These are phyloP conservation scores for Boletus rubroflammeus DNA, from an alignment of 768 basidiomycete genomes.

Conservation along the genomic window DNA sequence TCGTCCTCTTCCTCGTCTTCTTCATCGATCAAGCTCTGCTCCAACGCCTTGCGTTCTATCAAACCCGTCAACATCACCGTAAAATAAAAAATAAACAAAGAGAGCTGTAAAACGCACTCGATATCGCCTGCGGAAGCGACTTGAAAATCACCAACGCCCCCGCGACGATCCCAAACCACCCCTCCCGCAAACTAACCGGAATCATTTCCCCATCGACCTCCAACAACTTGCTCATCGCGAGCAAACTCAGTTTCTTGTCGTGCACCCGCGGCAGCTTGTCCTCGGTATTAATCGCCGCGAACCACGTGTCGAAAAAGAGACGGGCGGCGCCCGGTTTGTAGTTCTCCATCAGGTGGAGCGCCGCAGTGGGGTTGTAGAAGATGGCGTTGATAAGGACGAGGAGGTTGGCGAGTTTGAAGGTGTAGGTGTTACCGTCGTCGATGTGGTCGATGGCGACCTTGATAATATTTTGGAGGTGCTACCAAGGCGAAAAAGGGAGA, in stretches of 20 bases:
- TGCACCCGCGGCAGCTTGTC: constrained; percentile 76
- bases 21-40: constrained; percentile 44
- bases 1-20: constrained; percentile 48
- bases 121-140: constrained; percentile 71
- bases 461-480: constrained; percentile 68
- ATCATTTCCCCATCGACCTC: constrained; percentile 59
- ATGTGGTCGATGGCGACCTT: constrained; percentile 54
- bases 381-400: constrained; percentile 81
- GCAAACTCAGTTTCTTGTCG: constrained; percentile 81
- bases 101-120: constrained; percentile 43
- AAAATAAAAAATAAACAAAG: neutral
- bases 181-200: constrained; percentile 58
- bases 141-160: constrained; percentile 74
- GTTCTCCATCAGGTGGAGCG: constrained; percentile 71
- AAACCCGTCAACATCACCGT: neutral
- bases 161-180: constrained; percentile 73
- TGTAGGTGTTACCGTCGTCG: constrained; percentile 57
- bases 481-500: neutral
- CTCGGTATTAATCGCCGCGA: constrained; percentile 59
- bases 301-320: constrained; percentile 84
- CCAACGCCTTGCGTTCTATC: constrained; percentile 57
- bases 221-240: constrained; percentile 73
- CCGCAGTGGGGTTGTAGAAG: constrained; percentile 77
- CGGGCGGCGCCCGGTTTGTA: constrained; percentile 57
- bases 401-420: constrained; percentile 73